A percentile compares a stretch with the other conserved stretches of the same genome.
These are phyloP conservation scores for Termitomyces sp. DNA, from an alignment of 768 basidiomycete genomes.

Conservation along the genomic window DNA sequence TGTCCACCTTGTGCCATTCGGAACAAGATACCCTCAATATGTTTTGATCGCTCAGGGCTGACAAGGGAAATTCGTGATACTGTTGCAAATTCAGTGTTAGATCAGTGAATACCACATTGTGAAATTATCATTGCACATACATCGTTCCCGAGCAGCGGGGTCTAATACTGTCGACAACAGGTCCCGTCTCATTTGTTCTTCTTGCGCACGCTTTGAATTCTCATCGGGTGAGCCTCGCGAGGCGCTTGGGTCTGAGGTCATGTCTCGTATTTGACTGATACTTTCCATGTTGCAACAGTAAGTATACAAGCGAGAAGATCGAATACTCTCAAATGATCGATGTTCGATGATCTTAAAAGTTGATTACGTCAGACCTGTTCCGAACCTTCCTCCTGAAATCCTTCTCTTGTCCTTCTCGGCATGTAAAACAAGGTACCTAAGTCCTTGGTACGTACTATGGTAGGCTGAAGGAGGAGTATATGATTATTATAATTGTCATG, in stretches of 20 bases:
- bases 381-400: too few species aligned
- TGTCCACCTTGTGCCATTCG: constrained; percentile 86
- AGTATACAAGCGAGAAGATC: background rate
- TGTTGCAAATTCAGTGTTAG: constrained; percentile 25
- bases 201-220: background rate
- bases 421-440: too few species aligned
- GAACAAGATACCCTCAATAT: constrained; percentile 75
- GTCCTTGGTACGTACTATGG: too few species aligned
- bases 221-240: constrained; percentile 3
- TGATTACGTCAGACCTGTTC: background rate
- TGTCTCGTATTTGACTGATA: constrained; percentile 4
- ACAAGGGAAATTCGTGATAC: constrained; percentile 88
- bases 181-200: constrained; percentile 71
- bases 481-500: too few species aligned
- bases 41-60: constrained; percentile 73
- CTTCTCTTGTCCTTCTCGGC: too few species aligned
- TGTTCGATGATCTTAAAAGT: background rate
- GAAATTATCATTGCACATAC: constrained; percentile 37
- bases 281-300: constrained; percentile 10
- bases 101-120: constrained; percentile 1
- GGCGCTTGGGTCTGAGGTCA: background rate
- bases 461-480: too few species aligned
- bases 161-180: constrained; percentile 78
- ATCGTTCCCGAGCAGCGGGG: constrained; percentile 72
- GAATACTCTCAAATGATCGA: too few species aligned